Evolutionary conservation across 1,284 basidiomycete genomes (phyloP), one percentile per base, ranked within the genome.

Genomic region (Xerocomus nothofagi): DNA sequence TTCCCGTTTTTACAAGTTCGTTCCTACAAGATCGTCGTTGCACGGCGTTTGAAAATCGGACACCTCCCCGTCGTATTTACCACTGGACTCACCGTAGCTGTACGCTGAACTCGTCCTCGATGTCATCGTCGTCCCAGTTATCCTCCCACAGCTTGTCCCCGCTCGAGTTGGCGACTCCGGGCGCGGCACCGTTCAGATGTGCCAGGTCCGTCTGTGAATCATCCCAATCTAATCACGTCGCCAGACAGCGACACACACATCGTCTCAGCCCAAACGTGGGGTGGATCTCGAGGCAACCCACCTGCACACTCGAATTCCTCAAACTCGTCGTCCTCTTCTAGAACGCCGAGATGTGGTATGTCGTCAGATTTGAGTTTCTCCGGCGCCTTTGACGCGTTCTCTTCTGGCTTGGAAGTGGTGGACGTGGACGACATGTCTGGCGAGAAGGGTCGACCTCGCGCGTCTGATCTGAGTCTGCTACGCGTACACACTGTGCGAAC

Each of bases 111-210:
- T 98, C 93, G 65, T 98, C 95, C 68, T 97, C 96, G 54, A 97
- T 87, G 70, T 98, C 95, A 71, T 99, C 96, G 63, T 99, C 96
- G 65, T 99, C 96, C 96, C 96, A 99, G 69, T 98, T 98, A 64
- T 98, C 96, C 76, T 98, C 95, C 96, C 96, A 99, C 27, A 98
- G 76, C 66, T 94, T 91, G 68, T 91, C 82, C 11, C 85, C 85
- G 33, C 81, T 82, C 21, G 85, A 84, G 63, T 83, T 86, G 11
- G 87, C 84, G 20, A 76, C 81, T 4, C 84, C 87, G 3, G 86
- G 86, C 18, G 81, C 78, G 12, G 79, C 74, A n/a, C 85, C 84
- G 47, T 78, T 80, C 37, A 91, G 70, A 65, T 91, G 87, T 7
- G 86, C 85, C 23, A 93, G 70, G 63, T 90, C 84, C 4, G 91